Percentiles rank a stretch among this genome's conserved stretches.
Evolutionary conservation across 2,329 filamentous ascomycete species (phyloP).

Genomic region (Xylariaceae sp.): DNA sequence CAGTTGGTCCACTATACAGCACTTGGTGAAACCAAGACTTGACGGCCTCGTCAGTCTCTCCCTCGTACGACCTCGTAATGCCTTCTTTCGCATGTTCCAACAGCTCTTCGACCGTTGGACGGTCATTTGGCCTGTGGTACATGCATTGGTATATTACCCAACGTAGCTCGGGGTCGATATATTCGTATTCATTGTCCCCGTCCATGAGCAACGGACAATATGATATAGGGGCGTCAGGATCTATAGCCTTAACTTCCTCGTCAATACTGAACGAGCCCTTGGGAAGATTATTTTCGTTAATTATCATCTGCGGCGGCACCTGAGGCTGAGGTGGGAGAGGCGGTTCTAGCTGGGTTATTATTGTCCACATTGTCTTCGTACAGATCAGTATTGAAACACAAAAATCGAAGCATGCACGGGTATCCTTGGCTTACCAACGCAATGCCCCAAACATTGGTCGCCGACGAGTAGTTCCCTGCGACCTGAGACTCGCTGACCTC

Average conservation of each 20-base stretch:
- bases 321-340: slow-evolving; percentile 28
- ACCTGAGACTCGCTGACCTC: slow-evolving; percentile 12
- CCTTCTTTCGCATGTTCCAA: slow-evolving; percentile 16
- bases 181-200: slow-evolving; percentile 6
- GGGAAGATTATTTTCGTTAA: too few relatives aligned
- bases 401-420: neutral
- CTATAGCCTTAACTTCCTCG: neutral
- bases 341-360: slow-evolving; percentile 25
- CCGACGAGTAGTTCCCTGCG: slow-evolving; percentile 19
- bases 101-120: slow-evolving; percentile 22
- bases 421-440: slow-evolving; percentile 12
- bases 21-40: slow-evolving; percentile 20
- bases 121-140: slow-evolving; percentile 26
- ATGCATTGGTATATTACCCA: slow-evolving; percentile 27
- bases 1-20: slow-evolving; percentile 10
- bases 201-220: slow-evolving; percentile 28
- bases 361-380: slow-evolving; percentile 29
- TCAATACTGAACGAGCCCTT: neutral
- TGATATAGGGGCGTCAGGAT: slow-evolving; percentile 16
- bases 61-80: neutral
- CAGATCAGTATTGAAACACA: slow-evolving; percentile 1
- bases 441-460: slow-evolving; percentile 22
- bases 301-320: slow-evolving; percentile 11
- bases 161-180: slow-evolving; percentile 23
- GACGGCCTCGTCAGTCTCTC: slow-evolving; percentile 20